Conservation (phyloP, 2,329 filamentous ascomycete species). For the Capronia epimyces region DNA sequence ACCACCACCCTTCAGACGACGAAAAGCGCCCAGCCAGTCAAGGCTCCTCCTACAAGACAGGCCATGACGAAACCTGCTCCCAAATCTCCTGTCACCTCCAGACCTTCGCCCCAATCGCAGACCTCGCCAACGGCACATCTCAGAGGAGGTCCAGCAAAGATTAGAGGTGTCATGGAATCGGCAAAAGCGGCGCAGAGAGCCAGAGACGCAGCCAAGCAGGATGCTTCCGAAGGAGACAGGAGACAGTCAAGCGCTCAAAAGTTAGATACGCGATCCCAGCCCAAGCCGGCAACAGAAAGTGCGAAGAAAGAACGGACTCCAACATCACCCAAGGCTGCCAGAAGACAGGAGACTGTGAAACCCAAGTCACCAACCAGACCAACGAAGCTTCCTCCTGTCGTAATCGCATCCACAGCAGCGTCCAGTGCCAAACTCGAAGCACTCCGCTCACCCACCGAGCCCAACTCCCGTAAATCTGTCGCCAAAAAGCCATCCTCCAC, state of each 20-base stretch:
- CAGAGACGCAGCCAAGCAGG: slow-evolving; percentile 20
- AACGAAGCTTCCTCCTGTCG: slow-evolving; percentile 38
- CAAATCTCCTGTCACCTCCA: slow-evolving; percentile 16
- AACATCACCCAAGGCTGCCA: slow-evolving; percentile 21
- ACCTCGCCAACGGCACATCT: slow-evolving; percentile 18
- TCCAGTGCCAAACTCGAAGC: slow-evolving; percentile 35
- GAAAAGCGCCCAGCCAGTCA: slow-evolving; percentile 17
- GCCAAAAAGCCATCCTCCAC: slow-evolving; percentile 27
- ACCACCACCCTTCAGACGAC: slow-evolving; percentile 18
- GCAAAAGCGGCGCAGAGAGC: slow-evolving; percentile 30
- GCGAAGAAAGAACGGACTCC: slow-evolving; percentile 22
- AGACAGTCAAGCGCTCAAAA: slow-evolving; percentile 14
- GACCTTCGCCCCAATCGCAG: slow-evolving; percentile 19
- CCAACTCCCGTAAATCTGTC: slow-evolving; percentile 20
- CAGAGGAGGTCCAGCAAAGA: slow-evolving; percentile 29
- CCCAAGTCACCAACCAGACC: slow-evolving; percentile 40
- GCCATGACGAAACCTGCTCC: slow-evolving; percentile 15
- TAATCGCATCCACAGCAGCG: slow-evolving; percentile 39
- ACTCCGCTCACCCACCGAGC: slow-evolving; percentile 14
- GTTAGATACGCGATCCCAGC: slow-evolving; percentile 7
- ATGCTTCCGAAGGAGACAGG: slow-evolving; percentile 25
- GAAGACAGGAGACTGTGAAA: slow-evolving; percentile 28
- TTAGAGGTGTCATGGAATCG: slow-evolving; percentile 30
- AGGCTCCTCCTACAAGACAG: slow-evolving; percentile 20
- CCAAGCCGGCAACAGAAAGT: slow-evolving; percentile 1